Evolutionary conservation across 805 yeast genomes (phyloP), one percentile per base, ranked within the genome.

Genomic region (Cyberlindnera amylophila): DNA sequence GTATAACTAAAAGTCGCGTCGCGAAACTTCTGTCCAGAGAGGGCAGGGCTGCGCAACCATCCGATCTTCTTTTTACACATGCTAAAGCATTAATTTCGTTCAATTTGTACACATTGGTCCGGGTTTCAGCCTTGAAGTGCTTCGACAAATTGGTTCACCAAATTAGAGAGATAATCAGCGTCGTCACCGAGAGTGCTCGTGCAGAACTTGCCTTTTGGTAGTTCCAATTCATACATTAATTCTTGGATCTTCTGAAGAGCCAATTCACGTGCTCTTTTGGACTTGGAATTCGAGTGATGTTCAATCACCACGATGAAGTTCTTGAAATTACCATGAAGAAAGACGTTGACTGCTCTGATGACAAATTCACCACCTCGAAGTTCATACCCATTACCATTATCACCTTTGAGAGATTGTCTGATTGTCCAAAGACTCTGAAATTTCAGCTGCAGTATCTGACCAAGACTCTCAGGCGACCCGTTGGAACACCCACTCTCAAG

Each of bases 291-390:
- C 9, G 42, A 15, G 28, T 41, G 43, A 14, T 47, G 40, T 32
- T 50, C 53, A 14, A 50, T 42, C 7, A 44, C 17, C 7, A 86
- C 72, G 29, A 86, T 58, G 29, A 86, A 70, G 0, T 89, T 89
- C 46, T 81, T 75, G 66, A 83, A 86, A 15, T 70, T 70, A 1
- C 95, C 95, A 56, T 84, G 89, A 12, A 85, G 68, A 38, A 81
- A 79, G 31, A 86, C 77, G 55, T 86, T 86, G 33, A 86, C 81
- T 0, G 89, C 75, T 31, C 87, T 65, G 3, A 86, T 64, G 8
- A 67, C 63, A 51, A 81, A 47, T 32, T 52, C 50, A 2, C 60
- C 56, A 21, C 61, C 58, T 27, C 70, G 73, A 3, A 84, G 54
- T 46, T 75, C 74, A 55, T 81, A 86, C 5, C 77, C 74, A 40